Evolutionary conservation across 257 asterid species (phyloP), one percentile per base, ranked within the genome.

Genomic region (Capsicum pubescens): DNA sequence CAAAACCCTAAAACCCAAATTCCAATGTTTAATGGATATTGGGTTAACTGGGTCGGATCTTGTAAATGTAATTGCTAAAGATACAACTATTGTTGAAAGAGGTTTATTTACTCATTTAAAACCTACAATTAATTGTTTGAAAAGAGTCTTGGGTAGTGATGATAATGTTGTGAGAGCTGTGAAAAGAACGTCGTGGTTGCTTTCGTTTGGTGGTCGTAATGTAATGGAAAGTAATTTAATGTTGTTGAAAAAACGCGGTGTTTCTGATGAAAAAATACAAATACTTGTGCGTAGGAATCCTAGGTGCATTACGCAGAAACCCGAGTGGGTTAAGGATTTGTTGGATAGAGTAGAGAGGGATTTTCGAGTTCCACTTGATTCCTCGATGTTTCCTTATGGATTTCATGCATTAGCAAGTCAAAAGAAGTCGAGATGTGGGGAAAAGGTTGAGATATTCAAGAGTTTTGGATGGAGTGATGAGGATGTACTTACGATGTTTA

Each of bases 1-100:
- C 6, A 86, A 70, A 83, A 86, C 60, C 84, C 79, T 86, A 19
- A 66, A 83, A 39, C 88, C 88, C 26, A 86, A 80, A 71, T 7
- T 79, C 10, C 50, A 80, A 39, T 39, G 76, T 21, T 68, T 80
- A 16, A 69, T 56, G 35, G 86, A 80, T 8, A 15, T 83, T 0
- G 82, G 83, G 1, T 19, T 83, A 21, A 19, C 72, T 4, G 85
- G 82, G 5, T 70, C 61, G 52, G 85, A 84, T 11, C 42, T 74
- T 4, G 61, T 61, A 16, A 48, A 84, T 63, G 52, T 80, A 0
- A 19, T 84, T 12, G 19, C 26, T 7, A 36, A 15, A 5, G 61
- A 69, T 16, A 19, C 9, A 39, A 10, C 32, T 0, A 13, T 80
- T 55, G 9, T 80, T 19, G 19, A 44, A 2, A 2, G 50, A 13